These are phyloP conservation scores for Hanseniaspora meyeri DNA, from an alignment of 805 yeast species.

Conservation along the genomic window DNA sequence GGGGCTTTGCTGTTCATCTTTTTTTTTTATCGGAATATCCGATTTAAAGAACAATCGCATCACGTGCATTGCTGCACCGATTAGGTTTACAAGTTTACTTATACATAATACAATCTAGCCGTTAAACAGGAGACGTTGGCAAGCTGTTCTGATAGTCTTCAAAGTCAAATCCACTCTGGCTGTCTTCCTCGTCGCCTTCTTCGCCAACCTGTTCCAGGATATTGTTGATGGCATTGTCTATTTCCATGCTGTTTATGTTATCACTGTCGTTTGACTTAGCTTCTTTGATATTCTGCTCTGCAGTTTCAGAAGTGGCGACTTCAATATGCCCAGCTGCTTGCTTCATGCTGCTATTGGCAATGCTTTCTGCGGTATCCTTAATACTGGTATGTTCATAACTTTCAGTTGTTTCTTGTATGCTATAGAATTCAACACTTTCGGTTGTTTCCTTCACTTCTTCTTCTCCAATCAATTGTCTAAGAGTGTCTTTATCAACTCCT, in stretches of 20 bases:
- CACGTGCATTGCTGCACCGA: too few relatives aligned
- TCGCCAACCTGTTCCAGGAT: not conserved
- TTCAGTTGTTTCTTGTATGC: not conserved
- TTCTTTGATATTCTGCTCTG: not conserved
- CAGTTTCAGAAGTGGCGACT: too few relatives aligned
- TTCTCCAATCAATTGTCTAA: not conserved
- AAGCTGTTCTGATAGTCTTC: not conserved
- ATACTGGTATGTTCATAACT: not conserved
- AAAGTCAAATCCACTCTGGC: slow-evolving; percentile 9
- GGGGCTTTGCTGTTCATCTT: too few relatives aligned
- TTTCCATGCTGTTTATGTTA: not conserved
- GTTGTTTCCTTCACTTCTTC: not conserved
- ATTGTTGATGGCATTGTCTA: not conserved
- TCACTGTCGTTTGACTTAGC: not conserved
- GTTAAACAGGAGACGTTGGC: not conserved
- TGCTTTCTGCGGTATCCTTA: not conserved
- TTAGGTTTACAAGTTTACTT: too few relatives aligned
- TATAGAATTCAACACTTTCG: not conserved
- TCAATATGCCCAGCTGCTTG: not conserved
- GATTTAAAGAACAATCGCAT: too few relatives aligned
- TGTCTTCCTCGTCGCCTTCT: not conserved
- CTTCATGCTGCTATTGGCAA: not conserved
- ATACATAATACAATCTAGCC: too few relatives aligned
- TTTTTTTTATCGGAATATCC: too few relatives aligned
- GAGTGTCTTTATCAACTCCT: slow-evolving; percentile 8